These are phyloP conservation scores for Fusarium napiforme DNA, from an alignment of 2,329 filamentous ascomycete genomes.

Conservation along the genomic window DNA sequence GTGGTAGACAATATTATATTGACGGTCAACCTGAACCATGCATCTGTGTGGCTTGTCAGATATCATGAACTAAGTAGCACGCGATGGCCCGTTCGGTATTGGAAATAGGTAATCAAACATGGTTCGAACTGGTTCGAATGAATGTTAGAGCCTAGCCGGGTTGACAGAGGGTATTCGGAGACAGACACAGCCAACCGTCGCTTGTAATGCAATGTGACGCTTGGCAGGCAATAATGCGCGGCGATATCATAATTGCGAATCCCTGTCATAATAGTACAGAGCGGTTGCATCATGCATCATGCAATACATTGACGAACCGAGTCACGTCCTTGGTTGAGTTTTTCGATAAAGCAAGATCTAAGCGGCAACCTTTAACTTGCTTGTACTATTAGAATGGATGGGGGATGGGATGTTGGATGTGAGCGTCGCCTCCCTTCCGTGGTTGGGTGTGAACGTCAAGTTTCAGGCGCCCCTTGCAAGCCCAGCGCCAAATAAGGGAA, in stretches of 20 bases:
- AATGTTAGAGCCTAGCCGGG: background rate
- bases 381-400: background rate
- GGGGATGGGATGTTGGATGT: background rate
- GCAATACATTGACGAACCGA: constrained; percentile 4
- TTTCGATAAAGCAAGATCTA: constrained; percentile 31
- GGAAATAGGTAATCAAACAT: background rate
- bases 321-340: constrained; percentile 12
- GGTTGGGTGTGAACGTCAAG: constrained; percentile 16
- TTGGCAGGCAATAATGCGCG: constrained; percentile 4
- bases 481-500: constrained; percentile 28
- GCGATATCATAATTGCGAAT: constrained; percentile 3
- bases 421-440: background rate
- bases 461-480: constrained; percentile 36
- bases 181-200: background rate
- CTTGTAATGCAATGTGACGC: background rate
- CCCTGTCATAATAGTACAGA: constrained; percentile 3
- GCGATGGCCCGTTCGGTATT: background rate
- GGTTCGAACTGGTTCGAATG: background rate
- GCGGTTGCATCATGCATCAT: constrained; percentile 2
- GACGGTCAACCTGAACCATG: constrained; percentile 19
- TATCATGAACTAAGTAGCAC: background rate
- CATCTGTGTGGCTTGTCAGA: constrained; percentile 18
- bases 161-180: constrained; percentile 1
- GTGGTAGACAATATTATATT: constrained; percentile 8
- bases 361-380: constrained; percentile 7